Evolutionary conservation across 139 green algal genomes (phyloP).

Genomic region (Haematococcus sp.): DNA sequence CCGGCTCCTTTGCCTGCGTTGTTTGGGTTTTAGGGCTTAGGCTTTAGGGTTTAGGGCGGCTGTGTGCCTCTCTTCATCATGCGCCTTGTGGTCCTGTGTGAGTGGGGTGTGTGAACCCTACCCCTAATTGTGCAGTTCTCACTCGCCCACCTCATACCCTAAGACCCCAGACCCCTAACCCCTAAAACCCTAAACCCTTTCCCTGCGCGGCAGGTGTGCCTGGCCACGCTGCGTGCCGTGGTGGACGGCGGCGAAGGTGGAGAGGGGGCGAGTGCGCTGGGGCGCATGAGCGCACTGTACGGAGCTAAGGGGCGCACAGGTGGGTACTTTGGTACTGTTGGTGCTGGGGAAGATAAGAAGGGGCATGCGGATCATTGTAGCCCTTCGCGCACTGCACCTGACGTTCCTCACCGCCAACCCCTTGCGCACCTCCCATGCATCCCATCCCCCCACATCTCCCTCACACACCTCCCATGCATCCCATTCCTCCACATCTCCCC

Average conservation of each 20-base stretch:
- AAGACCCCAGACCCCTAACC: neutral
- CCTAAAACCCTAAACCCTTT: too few relatives aligned
- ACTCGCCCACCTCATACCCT: neutral
- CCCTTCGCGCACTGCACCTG: too few relatives aligned
- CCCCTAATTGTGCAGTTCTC: neutral
- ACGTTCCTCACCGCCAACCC: too few relatives aligned
- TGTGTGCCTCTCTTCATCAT: neutral
- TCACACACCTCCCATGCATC: too few relatives aligned
- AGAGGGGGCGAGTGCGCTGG: neutral
- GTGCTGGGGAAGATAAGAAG: too few relatives aligned
- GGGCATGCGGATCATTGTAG: too few relatives aligned
- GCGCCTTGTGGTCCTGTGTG: neutral
- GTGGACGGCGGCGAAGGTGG: too few relatives aligned
- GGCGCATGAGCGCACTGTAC: neutral
- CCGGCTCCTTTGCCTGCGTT: neutral
- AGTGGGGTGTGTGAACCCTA: too few relatives aligned
- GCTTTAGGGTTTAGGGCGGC: neutral
- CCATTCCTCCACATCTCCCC: too few relatives aligned
- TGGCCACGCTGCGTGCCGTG: conserved; percentile 1
- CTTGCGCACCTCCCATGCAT: too few relatives aligned
- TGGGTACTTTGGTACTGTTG: neutral
- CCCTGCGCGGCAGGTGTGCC: too few relatives aligned
- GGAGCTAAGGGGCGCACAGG: neutral
- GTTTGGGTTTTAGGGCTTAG: neutral
- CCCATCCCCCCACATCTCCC: too few relatives aligned